These are phyloP conservation scores for Emergomyces orientalis DNA, from an alignment of 2,329 filamentous ascomycete species.

Conservation along the genomic window DNA sequence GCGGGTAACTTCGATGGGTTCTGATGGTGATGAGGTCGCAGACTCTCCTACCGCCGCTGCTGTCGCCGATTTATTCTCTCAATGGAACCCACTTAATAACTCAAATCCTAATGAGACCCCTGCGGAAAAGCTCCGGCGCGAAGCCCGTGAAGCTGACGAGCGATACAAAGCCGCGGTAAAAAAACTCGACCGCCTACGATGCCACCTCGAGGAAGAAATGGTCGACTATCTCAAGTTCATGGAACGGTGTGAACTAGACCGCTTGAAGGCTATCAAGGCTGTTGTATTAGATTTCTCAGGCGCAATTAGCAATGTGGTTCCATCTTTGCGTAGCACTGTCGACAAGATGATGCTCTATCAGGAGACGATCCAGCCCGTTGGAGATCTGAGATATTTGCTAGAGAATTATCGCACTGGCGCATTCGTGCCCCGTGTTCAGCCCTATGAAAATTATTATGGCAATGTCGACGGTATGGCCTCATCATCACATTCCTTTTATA, in stretches of 20 bases:
- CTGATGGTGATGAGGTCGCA: constrained; percentile 46
- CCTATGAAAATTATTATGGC: constrained; percentile 99
- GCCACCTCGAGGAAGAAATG: constrained; percentile 92
- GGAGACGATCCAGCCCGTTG: constrained; percentile 89
- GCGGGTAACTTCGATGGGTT: constrained; percentile 64
- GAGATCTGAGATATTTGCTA: constrained; percentile 83
- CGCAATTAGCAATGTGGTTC: constrained; percentile 95
- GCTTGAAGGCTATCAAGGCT: constrained; percentile 95
- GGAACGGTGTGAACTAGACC: constrained; percentile 91
- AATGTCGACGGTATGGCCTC: constrained; percentile 60
- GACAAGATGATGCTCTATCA: constrained; percentile 99
- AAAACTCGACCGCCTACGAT: constrained; percentile 81
- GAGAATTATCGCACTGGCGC: constrained; percentile 95
- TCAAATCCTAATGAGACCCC: constrained; percentile 89
- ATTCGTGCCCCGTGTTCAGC: constrained; percentile 80
- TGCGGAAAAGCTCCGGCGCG: constrained; percentile 72
- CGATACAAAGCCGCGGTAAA: constrained; percentile 81
- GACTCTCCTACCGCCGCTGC: constrained; percentile 75
- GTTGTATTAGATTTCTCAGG: constrained; percentile 97
- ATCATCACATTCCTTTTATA: not conserved
- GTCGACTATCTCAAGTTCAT: constrained; percentile 88
- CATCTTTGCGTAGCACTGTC: constrained; percentile 86
- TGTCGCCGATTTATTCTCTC: constrained; percentile 79
- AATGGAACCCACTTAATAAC: constrained; percentile 90
- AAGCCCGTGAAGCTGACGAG: constrained; percentile 83